Evolutionary conservation across 495 filamentous ascomycete species (phyloP), one percentile per base, ranked within the genome.

Genomic region (Jackrogersella minutella): DNA sequence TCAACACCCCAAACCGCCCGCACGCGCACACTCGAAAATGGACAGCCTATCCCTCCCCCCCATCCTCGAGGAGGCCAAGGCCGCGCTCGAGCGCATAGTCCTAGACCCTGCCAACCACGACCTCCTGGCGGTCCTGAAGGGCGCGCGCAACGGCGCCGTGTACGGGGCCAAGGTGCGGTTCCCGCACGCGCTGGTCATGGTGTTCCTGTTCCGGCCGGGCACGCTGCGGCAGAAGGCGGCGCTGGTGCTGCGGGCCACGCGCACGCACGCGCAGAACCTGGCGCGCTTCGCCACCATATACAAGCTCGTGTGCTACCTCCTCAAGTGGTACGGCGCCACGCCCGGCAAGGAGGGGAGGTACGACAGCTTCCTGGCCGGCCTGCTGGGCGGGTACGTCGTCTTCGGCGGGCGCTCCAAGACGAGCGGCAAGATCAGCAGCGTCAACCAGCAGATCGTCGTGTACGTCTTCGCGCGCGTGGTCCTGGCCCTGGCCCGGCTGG

Each of bases 91-190:
- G 75, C 79, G 82, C 53, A 81, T 94, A 46, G 78, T 97, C 59
- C 88, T 94, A 34, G 86, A 98, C 76, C 92, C 94, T 2, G 80
- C 86, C 62, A 89, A 97, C 77, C 90, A 92, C 58, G 91, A 92
- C 68, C 71, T 92, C 52, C 86, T 99, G 24, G 83, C 90, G 22
- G 81, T 99, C 66, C 60, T 94, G 71, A 99, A 99, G 81, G 91
- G 85, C 63, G 87, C 93, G 47, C 93, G 95, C 77, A 99, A 98
- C 89, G 95, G 95, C 76, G 87, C 93, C 64, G 92, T 97, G 60
- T 99, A 98, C 80, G 95, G 95, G 24, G 88, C 93, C 69, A 99
- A 98, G 86, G 92, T 99, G 76, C 93, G 95, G 66, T 97, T 98
- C 82, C 95, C 95, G 70, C 95, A 99, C 80, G 95, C 95, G 52